Base-by-base conservation (phyloP, 805 yeast species). In the Metschnikowia matae region DNA sequence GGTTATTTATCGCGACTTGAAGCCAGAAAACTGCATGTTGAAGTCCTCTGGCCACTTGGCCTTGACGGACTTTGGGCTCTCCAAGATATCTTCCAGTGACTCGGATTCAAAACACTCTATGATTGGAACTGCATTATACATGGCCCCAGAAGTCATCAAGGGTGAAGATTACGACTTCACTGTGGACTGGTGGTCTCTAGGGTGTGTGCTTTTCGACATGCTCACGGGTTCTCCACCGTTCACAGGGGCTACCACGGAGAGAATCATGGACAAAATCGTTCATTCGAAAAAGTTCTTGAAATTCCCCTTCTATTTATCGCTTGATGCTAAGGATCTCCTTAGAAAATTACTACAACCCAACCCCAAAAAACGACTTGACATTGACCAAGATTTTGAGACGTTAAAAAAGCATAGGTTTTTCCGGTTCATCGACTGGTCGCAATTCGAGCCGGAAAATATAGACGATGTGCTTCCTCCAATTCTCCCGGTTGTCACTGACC, bases 181-280 rank as follows among this genome's bases (percentile, higher is more conserved):
- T 32, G 94, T 90, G 44, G 97, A 89, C 65, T 89, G 96, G 91
- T 89, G 96, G 89, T 88, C 96, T 0, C 69, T 89, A 29, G 97
- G 97, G 0, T 86, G 96, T 44, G 84, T 89, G 10, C 73, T 84
- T 43, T 87, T 71, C 60, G 96, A 90, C 64, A 77, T 89, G 78
- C 71, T 89, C 46, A 84, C 91, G 0, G 96, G 96, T 0, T 77
- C 83, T 44, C 96, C 97, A 0, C 96, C 96, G 1, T 89, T 87
- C 66, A 86, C 94, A 0, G 97, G 96, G 3, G 84, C 79, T 48
- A 87, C 85, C 59, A 85, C 86, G 60, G 84, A 85, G 62, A 79
- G 78, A 41, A 87, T 89, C 31, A 77, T 86, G 69, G 88, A 85
- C 54, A 89, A 88, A 64, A 84, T 89, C 31, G 73, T 80, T 40